Evolutionary conservation across 2,329 filamentous ascomycete genomes (phyloP).

Genomic region (Exophiala aquamarina): DNA sequence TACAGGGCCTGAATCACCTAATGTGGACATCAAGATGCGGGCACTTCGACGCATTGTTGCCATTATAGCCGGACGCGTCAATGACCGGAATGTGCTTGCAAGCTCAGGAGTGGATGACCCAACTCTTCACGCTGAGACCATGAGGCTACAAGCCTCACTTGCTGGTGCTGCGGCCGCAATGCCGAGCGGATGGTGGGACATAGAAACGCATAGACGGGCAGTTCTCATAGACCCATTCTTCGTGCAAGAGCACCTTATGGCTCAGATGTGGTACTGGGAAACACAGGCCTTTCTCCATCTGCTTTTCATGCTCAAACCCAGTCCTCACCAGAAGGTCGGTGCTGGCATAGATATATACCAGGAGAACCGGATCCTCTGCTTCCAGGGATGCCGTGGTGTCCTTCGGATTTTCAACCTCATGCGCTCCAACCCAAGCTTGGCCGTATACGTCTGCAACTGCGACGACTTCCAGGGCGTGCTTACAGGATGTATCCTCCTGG

Average conservation of each 20-base stretch:
- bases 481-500: conserved; percentile 22
- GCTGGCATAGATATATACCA: conserved; percentile 13
- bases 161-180: conserved; percentile 16
- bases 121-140: conserved; percentile 10
- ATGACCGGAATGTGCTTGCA: conserved; percentile 19
- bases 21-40: conserved; percentile 22
- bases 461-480: conserved; percentile 27
- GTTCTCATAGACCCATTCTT: conserved; percentile 8
- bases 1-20: background rate
- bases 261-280: conserved; percentile 28
- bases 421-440: conserved; percentile 22
- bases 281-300: conserved; percentile 27
- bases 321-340: background rate
- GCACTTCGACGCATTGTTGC: conserved; percentile 23
- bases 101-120: conserved; percentile 6
- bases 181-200: conserved; percentile 25
- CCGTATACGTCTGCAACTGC: conserved; percentile 27
- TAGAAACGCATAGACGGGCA: conserved; percentile 11
- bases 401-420: conserved; percentile 22
- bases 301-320: conserved; percentile 23
- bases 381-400: conserved; percentile 20
- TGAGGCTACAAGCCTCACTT: conserved; percentile 18
- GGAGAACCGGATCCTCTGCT: conserved; percentile 19
- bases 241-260: conserved; percentile 21
- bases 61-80: conserved; percentile 21